A percentile compares a stretch with the other conserved stretches of the same genome.
phyloP scores from a whole-genome alignment of 305 asterid genomes.

The Fraxinus dipetala region DNA sequence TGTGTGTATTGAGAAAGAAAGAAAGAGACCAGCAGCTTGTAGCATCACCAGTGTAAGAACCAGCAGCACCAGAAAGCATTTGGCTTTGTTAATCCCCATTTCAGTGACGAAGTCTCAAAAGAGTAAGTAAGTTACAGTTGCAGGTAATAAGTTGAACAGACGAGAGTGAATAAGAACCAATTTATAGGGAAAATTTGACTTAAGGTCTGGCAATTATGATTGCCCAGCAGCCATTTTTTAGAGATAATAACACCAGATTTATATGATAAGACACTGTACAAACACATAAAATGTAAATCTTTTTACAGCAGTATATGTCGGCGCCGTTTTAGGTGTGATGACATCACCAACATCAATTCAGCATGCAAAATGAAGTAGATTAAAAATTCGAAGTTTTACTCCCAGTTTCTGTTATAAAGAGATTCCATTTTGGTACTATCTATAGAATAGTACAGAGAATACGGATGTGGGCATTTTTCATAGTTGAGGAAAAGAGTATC shows the following conservation, averaged over 20 bases:
- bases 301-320: conserved; percentile 27
- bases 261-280: conserved; percentile 36
- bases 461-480: conserved; percentile 30
- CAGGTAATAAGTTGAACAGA: neutral
- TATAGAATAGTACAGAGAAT: conserved; percentile 6
- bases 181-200: conserved; percentile 29
- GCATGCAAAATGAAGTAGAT: neutral
- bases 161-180: neutral
- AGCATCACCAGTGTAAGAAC: conserved; percentile 26
- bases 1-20: conserved; percentile 12
- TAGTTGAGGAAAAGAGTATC: neutral
- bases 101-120: neutral
- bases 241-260: neutral
- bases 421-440: conserved; percentile 30
- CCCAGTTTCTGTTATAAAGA: conserved; percentile 31
- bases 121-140: neutral
- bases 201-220: conserved; percentile 28
- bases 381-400: neutral
- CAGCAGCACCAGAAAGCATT: conserved; percentile 25
- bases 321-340: conserved; percentile 56
- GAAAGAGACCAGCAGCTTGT: conserved; percentile 36
- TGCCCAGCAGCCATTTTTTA: conserved; percentile 45
- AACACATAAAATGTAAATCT: conserved; percentile 8
- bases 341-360: conserved; percentile 27
- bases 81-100: conserved; percentile 24